Evolutionary conservation across 2,329 filamentous ascomycete species (phyloP).

Genomic region (Hypoxylon sp.): DNA sequence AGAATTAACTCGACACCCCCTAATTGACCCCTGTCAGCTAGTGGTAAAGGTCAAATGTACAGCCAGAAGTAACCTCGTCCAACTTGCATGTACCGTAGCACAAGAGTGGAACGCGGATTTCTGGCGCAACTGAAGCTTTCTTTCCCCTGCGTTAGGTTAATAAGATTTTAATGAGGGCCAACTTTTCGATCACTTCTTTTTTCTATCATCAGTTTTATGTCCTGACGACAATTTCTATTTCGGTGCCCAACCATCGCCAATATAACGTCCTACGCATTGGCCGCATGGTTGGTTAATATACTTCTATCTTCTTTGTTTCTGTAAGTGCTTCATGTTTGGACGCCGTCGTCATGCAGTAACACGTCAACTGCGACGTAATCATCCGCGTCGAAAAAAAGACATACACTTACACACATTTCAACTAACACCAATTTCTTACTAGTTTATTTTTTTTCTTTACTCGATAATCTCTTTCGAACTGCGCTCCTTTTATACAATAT

Average conservation of each 20-base stretch:
- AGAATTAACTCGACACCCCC: slow-evolving; percentile 33
- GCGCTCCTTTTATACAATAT: slow-evolving; percentile 49
- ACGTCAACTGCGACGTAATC: slow-evolving; percentile 28
- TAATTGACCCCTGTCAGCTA: neutral
- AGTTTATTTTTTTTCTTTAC: slow-evolving; percentile 32
- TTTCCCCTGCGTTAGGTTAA: slow-evolving; percentile 30
- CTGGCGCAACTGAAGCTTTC: slow-evolving; percentile 30
- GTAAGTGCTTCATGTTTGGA: slow-evolving; percentile 28
- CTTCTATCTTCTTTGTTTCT: slow-evolving; percentile 35
- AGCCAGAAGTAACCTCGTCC: neutral
- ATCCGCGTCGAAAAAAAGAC: slow-evolving; percentile 17
- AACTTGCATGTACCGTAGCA: slow-evolving; percentile 14
- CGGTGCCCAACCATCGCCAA: slow-evolving; percentile 26
- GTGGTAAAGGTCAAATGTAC: slow-evolving; percentile 3
- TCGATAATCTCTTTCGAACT: no score
- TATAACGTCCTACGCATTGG: slow-evolving; percentile 26
- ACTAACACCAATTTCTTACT: slow-evolving; percentile 19
- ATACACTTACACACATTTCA: no score
- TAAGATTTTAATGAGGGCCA: slow-evolving; percentile 30
- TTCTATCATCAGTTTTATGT: slow-evolving; percentile 18
- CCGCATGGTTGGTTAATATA: slow-evolving; percentile 31
- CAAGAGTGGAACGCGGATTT: slow-evolving; percentile 27
- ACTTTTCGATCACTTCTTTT: slow-evolving; percentile 22
- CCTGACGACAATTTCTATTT: slow-evolving; percentile 22
- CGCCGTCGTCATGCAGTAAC: slow-evolving; percentile 7